Conservation (phyloP, 2,329 filamentous ascomycete genomes). For the Tolypocladium album region DNA sequence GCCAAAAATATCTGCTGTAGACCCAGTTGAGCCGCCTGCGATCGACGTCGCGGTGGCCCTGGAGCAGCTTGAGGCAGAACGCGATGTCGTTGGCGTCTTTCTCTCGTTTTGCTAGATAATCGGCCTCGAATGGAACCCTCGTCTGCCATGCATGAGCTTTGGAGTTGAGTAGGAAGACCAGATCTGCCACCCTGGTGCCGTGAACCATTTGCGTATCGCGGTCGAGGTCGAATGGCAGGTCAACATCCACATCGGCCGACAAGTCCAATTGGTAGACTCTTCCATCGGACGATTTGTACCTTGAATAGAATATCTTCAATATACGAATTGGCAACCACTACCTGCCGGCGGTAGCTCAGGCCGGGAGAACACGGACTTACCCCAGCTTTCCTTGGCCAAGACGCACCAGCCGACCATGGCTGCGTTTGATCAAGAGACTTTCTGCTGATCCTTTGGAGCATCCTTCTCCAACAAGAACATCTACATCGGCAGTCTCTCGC, state of each 20-base stretch:
- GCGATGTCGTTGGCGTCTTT: background rate
- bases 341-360: too few species aligned
- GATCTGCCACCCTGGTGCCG: background rate
- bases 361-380: background rate
- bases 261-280: background rate
- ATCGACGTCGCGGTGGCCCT: background rate
- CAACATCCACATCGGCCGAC: background rate
- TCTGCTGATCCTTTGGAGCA: background rate
- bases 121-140: background rate
- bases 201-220: background rate
- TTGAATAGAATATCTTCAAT: background rate
- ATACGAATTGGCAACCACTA: background rate
- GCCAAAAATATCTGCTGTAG: background rate
- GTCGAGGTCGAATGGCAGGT: background rate
- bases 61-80: background rate
- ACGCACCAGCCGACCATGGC: background rate
- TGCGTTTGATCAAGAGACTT: background rate
- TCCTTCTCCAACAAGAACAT: background rate
- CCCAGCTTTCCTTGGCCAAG: background rate
- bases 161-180: background rate
- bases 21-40: background rate
- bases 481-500: background rate
- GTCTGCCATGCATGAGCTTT: background rate
- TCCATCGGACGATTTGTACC: background rate
- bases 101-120: background rate